These are phyloP conservation scores for Canavalia ensiformis DNA, from an alignment of 306 rosid genomes.

Conservation along the genomic window DNA sequence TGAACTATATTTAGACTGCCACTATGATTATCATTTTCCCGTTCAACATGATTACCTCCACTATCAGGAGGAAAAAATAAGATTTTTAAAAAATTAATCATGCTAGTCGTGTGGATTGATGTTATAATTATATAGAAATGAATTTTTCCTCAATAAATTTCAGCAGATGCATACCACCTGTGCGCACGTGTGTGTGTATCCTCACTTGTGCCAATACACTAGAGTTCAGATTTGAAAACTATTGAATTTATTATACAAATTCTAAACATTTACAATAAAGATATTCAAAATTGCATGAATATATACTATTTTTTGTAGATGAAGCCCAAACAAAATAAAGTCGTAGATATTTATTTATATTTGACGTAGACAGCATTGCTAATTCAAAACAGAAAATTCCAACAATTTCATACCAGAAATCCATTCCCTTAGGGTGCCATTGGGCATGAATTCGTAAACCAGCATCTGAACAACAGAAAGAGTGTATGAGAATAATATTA, in stretches of 20 bases:
- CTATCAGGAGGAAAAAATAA: background rate
- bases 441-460: slow-evolving; percentile 92
- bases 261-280: slow-evolving; percentile 4
- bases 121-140: background rate
- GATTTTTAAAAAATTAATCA: too few species aligned
- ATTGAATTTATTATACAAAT: background rate
- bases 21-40: background rate
- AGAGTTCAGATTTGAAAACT: slow-evolving; percentile 1
- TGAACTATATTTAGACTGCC: slow-evolving; percentile 10
- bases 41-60: slow-evolving; percentile 7
- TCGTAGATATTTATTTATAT: background rate
- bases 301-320: slow-evolving; percentile 21
- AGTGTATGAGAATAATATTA: slow-evolving; percentile 43
- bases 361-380: background rate
- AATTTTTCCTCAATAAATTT: background rate
- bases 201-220: background rate
- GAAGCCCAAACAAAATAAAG: slow-evolving; percentile 20
- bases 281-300: slow-evolving; percentile 5
- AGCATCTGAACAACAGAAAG: slow-evolving; percentile 74
- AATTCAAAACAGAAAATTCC: slow-evolving; percentile 7
- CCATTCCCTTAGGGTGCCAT: slow-evolving; percentile 88
- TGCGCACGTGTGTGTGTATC: background rate
- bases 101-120: background rate
- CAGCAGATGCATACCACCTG: background rate
- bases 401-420: slow-evolving; percentile 68